A percentile compares a stretch with the other conserved stretches of the same genome.
Conservation (phyloP, 2,329 filamentous ascomycete genomes). For the Trichoderma koningii region DNA sequence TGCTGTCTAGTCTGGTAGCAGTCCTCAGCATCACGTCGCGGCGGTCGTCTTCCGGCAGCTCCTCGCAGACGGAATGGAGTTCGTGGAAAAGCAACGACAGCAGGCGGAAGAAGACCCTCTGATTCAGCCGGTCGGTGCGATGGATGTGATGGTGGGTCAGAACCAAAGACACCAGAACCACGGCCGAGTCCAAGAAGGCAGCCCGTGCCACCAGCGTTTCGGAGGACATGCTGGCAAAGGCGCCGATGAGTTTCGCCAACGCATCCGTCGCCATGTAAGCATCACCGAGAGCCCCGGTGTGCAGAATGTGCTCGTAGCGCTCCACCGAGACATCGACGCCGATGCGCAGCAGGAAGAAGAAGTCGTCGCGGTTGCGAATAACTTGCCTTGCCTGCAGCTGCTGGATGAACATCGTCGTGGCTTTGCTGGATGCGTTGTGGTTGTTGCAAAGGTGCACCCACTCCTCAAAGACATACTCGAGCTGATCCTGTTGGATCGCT, state of each 20-base stretch:
- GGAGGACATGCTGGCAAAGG: constrained; percentile 72
- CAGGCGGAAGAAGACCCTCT: constrained; percentile 87
- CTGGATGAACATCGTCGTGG: constrained; percentile 73
- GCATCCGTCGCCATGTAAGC: constrained; percentile 70
- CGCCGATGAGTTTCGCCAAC: constrained; percentile 75
- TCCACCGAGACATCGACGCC: constrained; percentile 79
- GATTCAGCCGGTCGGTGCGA: constrained; percentile 78
- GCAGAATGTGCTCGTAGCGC: constrained; percentile 72
- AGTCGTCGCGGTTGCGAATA: constrained; percentile 73
- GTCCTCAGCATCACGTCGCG: constrained; percentile 72
- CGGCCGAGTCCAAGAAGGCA: constrained; percentile 73
- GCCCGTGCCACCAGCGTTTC: constrained; percentile 66
- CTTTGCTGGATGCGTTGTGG: constrained; percentile 71
- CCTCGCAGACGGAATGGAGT: constrained; percentile 60
- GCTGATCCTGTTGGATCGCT: constrained; percentile 71
- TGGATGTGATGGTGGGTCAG: constrained; percentile 83
- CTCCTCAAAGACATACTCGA: constrained; percentile 94
- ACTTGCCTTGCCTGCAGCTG: constrained; percentile 77
- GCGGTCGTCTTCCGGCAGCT: constrained; percentile 62
- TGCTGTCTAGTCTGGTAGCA: constrained; percentile 67
- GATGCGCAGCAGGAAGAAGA: constrained; percentile 75
- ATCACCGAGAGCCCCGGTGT: constrained; percentile 61
- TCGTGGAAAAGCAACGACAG: constrained; percentile 82
- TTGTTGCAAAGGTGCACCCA: constrained; percentile 85
- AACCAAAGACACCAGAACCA: constrained; percentile 77